Evolutionary conservation across 1,139 yeast genomes (phyloP).

Genomic region (Spathaspora sp.): DNA sequence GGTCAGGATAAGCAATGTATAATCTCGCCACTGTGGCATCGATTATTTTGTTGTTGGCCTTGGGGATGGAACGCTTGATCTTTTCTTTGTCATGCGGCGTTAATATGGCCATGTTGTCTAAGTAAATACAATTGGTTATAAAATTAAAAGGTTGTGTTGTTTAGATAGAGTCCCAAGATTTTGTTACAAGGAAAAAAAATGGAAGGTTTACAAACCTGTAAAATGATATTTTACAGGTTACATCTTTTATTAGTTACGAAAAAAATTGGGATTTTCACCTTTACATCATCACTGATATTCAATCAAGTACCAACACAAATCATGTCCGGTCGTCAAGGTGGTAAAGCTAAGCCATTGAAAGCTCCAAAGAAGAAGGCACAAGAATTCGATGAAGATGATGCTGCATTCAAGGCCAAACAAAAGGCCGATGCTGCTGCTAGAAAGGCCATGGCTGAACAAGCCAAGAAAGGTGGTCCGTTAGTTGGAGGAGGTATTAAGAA

Average conservation of each 20-base stretch:
- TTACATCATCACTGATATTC: not conserved
- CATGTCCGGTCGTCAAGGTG: constrained; percentile 78
- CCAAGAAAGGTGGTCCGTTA: constrained; percentile 86
- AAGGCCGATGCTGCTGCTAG: constrained; percentile 92
- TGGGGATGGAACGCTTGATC: constrained; percentile 85
- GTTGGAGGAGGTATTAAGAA: constrained; percentile 95
- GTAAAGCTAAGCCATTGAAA: constrained; percentile 67
- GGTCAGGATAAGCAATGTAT: constrained; percentile 87
- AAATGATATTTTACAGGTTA: not conserved
- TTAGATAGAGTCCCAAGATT: not conserved
- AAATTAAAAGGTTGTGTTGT: not conserved
- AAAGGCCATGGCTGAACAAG: constrained; percentile 86
- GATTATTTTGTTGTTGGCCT: constrained; percentile 79
- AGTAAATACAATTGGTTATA: not conserved
- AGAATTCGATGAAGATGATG: constrained; percentile 80
- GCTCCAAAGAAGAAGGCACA: constrained; percentile 73
- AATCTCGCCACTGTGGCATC: constrained; percentile 91
- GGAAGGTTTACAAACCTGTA: not conserved
- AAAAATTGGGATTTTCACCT: not conserved
- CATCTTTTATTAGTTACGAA: no score
- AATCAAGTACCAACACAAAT: constrained; percentile 1
- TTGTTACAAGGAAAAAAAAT: not conserved
- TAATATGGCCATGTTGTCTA: constrained; percentile 52
- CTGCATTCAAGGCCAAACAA: constrained; percentile 90
- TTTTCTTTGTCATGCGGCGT: constrained; percentile 78